Percentiles rank a stretch among this genome's conserved stretches.
These are phyloP conservation scores for Pelargonium myrrhifolium DNA, from an alignment of 441 rosid genomes.

Conservation along the genomic window DNA sequence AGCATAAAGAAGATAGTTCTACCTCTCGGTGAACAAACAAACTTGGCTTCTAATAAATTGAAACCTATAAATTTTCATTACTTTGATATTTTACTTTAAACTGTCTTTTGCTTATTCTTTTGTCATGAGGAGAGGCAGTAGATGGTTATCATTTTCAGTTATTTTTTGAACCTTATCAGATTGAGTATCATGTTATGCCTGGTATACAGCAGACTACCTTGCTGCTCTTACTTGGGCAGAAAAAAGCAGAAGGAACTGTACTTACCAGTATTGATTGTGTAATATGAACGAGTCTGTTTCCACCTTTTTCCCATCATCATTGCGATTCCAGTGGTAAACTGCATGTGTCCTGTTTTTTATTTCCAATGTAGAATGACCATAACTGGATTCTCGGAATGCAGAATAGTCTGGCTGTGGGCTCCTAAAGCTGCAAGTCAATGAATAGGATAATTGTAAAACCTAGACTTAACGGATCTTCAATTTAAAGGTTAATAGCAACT, in stretches of 20 bases:
- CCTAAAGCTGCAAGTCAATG: conserved; percentile 36
- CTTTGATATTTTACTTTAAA: too few species aligned
- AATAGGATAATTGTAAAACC: neutral
- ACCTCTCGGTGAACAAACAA: too few species aligned
- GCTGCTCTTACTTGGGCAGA: neutral
- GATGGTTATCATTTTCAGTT: too few species aligned
- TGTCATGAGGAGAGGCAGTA: too few species aligned
- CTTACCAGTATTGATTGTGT: conserved; percentile 60
- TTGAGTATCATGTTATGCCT: too few species aligned
- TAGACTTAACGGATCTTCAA: too few species aligned
- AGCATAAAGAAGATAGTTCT: too few species aligned
- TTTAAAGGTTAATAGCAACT: conserved; percentile 14
- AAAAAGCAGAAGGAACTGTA: conserved; percentile 14
- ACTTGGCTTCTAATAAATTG: too few species aligned
- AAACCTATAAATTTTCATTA: too few species aligned
- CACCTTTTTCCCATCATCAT: conserved; percentile 61
- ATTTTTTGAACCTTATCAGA: too few species aligned
- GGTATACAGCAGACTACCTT: too few species aligned
- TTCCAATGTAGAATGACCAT: conserved; percentile 61
- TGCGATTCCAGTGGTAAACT: conserved; percentile 66
- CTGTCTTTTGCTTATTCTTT: too few species aligned
- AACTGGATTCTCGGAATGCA: conserved; percentile 80
- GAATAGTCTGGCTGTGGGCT: conserved; percentile 78
- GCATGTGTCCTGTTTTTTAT: conserved; percentile 66
- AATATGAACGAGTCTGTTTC: conserved; percentile 45